Evolutionary conservation across 768 basidiomycete species (phyloP).

Genomic region (Suillus americanus): DNA sequence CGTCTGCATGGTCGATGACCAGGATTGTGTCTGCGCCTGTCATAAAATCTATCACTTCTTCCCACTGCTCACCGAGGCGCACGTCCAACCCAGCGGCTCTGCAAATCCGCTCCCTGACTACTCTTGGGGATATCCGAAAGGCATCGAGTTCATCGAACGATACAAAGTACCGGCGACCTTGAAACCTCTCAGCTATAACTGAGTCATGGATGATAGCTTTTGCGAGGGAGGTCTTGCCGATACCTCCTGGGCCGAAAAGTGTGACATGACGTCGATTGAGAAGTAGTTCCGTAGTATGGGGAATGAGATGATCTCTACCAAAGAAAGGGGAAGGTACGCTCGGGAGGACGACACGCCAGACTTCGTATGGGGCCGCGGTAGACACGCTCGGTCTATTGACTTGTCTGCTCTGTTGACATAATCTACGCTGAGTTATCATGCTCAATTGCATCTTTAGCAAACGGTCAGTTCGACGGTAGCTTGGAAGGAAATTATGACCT

Average conservation of each 20-base stretch:
- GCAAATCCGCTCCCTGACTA: neutral
- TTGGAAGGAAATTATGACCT: neutral
- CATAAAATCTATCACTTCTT: neutral
- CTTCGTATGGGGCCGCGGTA: neutral
- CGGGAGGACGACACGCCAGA: neutral
- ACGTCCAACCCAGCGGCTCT: neutral
- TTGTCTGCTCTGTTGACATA: neutral
- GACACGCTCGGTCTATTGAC: neutral
- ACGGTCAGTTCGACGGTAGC: neutral
- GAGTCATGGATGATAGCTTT: constrained; percentile 5
- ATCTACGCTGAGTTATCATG: neutral
- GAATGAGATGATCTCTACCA: neutral
- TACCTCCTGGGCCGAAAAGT: constrained; percentile 4
- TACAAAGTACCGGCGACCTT: constrained; percentile 1
- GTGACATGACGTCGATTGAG: constrained; percentile 1
- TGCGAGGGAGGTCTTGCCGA: constrained; percentile 4
- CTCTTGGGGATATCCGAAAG: neutral
- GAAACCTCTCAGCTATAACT: neutral
- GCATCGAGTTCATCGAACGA: neutral
- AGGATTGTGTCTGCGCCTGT: neutral
- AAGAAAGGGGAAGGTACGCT: neutral
- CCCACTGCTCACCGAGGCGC: neutral
- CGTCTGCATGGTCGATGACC: constrained; percentile 6
- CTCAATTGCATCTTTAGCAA: neutral
- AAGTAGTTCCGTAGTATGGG: neutral